phyloP scores from a whole-genome alignment of 495 filamentous ascomycete species.

The Xylaria castorea region DNA sequence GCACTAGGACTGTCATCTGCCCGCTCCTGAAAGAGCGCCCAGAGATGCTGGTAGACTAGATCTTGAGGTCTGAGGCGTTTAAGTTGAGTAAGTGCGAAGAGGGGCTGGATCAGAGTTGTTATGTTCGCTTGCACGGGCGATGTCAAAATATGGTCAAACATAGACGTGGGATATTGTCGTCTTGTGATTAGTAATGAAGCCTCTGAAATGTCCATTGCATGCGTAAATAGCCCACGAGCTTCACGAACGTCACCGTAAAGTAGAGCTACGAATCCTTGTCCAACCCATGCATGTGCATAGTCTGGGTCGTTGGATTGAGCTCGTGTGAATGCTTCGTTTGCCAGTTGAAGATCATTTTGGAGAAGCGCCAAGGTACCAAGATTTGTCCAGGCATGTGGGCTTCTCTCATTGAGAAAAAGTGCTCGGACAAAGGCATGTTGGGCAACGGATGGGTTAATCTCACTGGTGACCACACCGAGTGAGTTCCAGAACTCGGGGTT shows the following conservation, averaged over 20 bases:
- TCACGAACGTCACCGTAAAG: constrained; percentile 74
- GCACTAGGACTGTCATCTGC: constrained; percentile 71
- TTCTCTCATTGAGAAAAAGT: constrained; percentile 88
- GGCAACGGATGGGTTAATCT: constrained; percentile 82
- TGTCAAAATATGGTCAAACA: constrained; percentile 77
- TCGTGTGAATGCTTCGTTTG: constrained; percentile 86
- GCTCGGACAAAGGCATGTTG: constrained; percentile 96
- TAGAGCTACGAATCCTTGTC: constrained; percentile 85
- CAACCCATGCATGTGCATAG: constrained; percentile 90
- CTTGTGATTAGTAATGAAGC: constrained; percentile 73
- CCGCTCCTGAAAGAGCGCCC: constrained; percentile 80
- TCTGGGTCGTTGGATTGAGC: constrained; percentile 95
- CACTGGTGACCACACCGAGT: constrained; percentile 86
- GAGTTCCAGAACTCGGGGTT: constrained; percentile 99
- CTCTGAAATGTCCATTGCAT: constrained; percentile 90
- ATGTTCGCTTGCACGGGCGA: constrained; percentile 63
- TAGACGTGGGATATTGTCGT: constrained; percentile 74
- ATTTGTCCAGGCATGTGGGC: constrained; percentile 86
- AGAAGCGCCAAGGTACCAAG: constrained; percentile 84
- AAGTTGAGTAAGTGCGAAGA: constrained; percentile 88
- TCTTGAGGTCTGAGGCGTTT: constrained; percentile 69
- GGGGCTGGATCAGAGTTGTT: constrained; percentile 66
- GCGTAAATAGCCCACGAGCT: constrained; percentile 85
- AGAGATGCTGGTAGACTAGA: constrained; percentile 75
- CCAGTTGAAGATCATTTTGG: constrained; percentile 80